phyloP scores from a whole-genome alignment of 2,329 filamentous ascomycete species.

The Fusarium sp. region DNA sequence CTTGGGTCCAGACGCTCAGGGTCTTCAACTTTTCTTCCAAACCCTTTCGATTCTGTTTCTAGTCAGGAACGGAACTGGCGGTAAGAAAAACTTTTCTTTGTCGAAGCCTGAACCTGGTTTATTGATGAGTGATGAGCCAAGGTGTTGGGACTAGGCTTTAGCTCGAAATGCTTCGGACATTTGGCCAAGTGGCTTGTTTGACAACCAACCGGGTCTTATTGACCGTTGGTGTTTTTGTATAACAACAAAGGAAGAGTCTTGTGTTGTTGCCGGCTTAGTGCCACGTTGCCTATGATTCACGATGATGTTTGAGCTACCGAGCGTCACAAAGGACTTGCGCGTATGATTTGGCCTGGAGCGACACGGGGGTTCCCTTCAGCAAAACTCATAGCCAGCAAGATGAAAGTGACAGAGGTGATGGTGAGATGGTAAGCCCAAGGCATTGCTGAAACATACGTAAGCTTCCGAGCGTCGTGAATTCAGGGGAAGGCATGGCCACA shows the following conservation, averaged over 20 bases:
- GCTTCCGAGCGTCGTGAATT: background rate
- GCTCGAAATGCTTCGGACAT: constrained; percentile 14
- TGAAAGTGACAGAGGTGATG: background rate
- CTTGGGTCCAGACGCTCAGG: background rate
- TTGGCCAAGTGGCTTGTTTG: constrained; percentile 14
- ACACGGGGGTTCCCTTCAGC: background rate
- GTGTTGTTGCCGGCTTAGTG: constrained; percentile 2
- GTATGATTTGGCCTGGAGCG: background rate
- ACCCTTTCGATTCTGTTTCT: constrained; percentile 24
- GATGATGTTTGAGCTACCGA: constrained; percentile 1
- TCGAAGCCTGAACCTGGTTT: constrained; percentile 24
- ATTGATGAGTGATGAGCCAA: constrained; percentile 1
- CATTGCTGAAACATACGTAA: background rate
- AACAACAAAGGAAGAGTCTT: background rate
- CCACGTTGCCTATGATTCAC: constrained; percentile 3
- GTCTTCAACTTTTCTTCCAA: constrained; percentile 6
- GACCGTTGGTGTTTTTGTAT: constrained; percentile 4
- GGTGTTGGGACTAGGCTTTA: constrained; percentile 6
- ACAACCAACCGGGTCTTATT: background rate
- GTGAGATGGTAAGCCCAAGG: background rate
- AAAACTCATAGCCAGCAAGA: background rate
- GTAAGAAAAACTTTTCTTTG: constrained; percentile 2
- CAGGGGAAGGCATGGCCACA: background rate
- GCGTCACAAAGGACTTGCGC: background rate
- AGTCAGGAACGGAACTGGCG: constrained; percentile 1